Base-by-base conservation (phyloP, 1,284 basidiomycete genomes). In the Cryptococcus sp. region DNA sequence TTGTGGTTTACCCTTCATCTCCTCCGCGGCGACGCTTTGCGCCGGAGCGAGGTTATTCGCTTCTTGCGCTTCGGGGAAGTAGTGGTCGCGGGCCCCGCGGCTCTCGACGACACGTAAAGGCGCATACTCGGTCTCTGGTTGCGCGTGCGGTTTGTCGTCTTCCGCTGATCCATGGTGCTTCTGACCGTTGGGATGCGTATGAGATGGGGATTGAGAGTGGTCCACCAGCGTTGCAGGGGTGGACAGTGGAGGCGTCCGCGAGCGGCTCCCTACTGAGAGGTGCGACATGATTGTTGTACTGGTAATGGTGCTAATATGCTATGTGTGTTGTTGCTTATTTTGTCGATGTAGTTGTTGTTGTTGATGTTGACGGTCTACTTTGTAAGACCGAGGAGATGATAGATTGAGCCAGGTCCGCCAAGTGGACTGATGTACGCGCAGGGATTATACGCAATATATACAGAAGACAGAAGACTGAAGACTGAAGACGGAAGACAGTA, bases 11-110 rank as follows among this genome's bases (percentile, higher is more conserved):
- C 46, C 19, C 8, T 45, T 8, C 22, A n/a, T 2, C 15, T 45
- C 42, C 22, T 27, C 50, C 5, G 38, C 35, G 17, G 49, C 45
- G 10, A 41, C 43, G n/a, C 52, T 47, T 17, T 50, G 39, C 2
- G 51, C 59, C 19, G 59, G 52, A 10, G 13, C 23, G n/a, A 57
- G 23, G 22, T 57, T 54, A 25, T 57, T 53, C 1, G 59, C 47
- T 5, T 41, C 48, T 13, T 51, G 50, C 4, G 50, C 43, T 47
- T 60, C 58, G 7, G 58, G 58, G 25, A 45, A 42, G 19, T 50
- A 41, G n/a, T n/a, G 48, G 17, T 53, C 46, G 15, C 42, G 19
- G 6, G 51, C 51, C 43, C 47, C 51, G n/a, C 47, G 30, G 23
- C 46, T 49, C 15, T 53, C 51, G 42, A 43, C 49, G 5, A 58